Base-by-base conservation (phyloP, 176 grass and related monocot species). In the Eleusine indica region DNA sequence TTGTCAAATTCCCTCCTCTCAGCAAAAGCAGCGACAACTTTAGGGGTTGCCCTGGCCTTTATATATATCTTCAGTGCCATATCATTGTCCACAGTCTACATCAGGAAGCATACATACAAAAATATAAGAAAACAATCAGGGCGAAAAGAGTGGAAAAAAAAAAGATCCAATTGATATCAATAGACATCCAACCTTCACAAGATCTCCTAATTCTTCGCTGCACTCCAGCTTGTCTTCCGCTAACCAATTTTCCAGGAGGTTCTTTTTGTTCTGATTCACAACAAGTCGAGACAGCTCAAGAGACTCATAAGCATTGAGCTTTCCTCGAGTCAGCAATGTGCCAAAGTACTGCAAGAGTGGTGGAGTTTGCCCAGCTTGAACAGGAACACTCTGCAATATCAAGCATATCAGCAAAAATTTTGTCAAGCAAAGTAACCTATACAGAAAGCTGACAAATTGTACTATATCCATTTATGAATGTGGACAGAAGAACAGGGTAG, bases 261-360 rank as follows among this genome's bases (percentile, higher is more conserved):
- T 98, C 77, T 95, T 98, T 94, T 98, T 98, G 87, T 95, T 98
- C 87, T 98, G 93, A 87, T 98, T 98, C 25, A 98, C 96, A 71
- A 98, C 96, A 74, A 95, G 93, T 62, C 93, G 93, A 87, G 96
- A 98, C 67, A 98, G 77, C 76, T 93, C 93, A 77, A 95, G 88
- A 44, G 96, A 98, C 62, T 95, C 91, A 6, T 85, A 98, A 75
- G 91, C 89, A 83, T 98, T 95, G 77, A 98, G 96, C 85, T 98
- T 98, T 81, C 93, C 96, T 90, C 86, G 86, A 77, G 96, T 98
- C 63, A 71, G 66, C 54, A 72, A 75, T 19, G 51, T 58, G 6
- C 47, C 96, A 49, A 98, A 98, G 71, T 98, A 98, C 80, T 97
- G 92, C 78, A 97, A 86, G 16, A 98, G 91, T 48, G 95, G 92